Evolutionary conservation across 805 yeast species (phyloP).

Genomic region (Ascoidea tarda): DNA sequence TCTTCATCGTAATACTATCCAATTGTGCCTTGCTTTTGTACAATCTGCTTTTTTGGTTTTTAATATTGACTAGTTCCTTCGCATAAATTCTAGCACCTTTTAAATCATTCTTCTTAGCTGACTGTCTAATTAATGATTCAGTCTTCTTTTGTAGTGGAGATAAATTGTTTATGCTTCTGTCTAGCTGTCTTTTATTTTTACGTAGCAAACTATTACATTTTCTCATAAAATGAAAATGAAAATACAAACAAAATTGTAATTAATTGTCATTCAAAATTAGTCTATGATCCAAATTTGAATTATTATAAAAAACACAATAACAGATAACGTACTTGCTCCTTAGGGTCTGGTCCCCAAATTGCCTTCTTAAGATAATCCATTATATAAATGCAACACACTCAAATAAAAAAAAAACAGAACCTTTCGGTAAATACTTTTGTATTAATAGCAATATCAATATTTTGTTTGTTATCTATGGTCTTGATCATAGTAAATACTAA

Average conservation of each 20-base stretch:
- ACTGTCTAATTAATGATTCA: constrained; percentile 54
- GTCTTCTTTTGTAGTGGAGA: constrained; percentile 63
- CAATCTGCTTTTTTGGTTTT: constrained; percentile 61
- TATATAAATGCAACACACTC: too few relatives aligned
- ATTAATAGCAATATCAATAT: too few relatives aligned
- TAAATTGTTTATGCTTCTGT: constrained; percentile 45
- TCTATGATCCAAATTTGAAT: background rate
- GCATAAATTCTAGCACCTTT: constrained; percentile 73
- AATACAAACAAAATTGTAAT: background rate
- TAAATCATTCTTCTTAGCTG: constrained; percentile 65
- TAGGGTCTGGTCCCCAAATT: constrained; percentile 95
- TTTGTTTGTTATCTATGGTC: too few relatives aligned
- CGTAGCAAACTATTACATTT: constrained; percentile 70
- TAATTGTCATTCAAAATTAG: constrained; percentile 3
- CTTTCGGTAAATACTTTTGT: too few relatives aligned
- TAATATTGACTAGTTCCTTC: constrained; percentile 58
- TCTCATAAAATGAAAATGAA: constrained; percentile 28
- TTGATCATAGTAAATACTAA: too few relatives aligned
- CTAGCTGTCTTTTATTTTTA: constrained; percentile 74
- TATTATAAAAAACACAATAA: background rate
- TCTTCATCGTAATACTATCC: constrained; percentile 75
- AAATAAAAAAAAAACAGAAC: too few relatives aligned
- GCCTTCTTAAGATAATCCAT: constrained; percentile 83
- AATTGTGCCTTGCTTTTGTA: constrained; percentile 74
- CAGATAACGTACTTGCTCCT: constrained; percentile 48